A percentile compares a stretch with the other conserved stretches of the same genome.
Evolutionary conservation across 2,329 filamentous ascomycete genomes (phyloP).

Genomic region (Aspergillus sp.): DNA sequence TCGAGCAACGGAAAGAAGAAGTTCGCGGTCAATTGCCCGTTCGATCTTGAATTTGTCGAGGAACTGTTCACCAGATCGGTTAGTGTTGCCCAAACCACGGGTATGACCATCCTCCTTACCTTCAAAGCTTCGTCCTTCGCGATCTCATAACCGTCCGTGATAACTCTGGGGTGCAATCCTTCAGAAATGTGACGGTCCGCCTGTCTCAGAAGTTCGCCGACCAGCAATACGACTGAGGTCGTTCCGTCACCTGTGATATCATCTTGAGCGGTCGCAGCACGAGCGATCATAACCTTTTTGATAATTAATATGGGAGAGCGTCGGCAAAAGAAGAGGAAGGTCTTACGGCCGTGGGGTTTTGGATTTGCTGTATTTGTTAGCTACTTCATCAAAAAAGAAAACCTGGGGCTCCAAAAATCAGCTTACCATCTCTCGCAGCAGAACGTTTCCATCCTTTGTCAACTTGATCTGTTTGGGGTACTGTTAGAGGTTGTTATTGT

Average conservation of each 20-base stretch:
- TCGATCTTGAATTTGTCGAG: slow-evolving; percentile 90
- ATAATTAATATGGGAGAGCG: slow-evolving; percentile 21
- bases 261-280: slow-evolving; percentile 93
- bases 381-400: slow-evolving; percentile 4
- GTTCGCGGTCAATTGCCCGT: slow-evolving; percentile 86
- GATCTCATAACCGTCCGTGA: slow-evolving; percentile 96
- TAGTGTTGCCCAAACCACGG: slow-evolving; percentile 1
- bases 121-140: slow-evolving; percentile 91
- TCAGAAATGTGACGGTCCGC: slow-evolving; percentile 94
- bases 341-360: slow-evolving; percentile 90
- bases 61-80: slow-evolving; percentile 59
- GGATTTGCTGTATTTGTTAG: slow-evolving; percentile 69
- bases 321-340: not conserved
- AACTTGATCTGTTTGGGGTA: slow-evolving; percentile 75
- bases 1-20: slow-evolving; percentile 86
- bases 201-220: slow-evolving; percentile 97
- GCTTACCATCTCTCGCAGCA: slow-evolving; percentile 64
- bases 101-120: slow-evolving; percentile 46
- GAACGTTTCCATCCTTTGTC: slow-evolving; percentile 96
- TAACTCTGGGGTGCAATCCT: slow-evolving; percentile 92
- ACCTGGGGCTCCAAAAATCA: not conserved
- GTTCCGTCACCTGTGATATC: slow-evolving; percentile 98
- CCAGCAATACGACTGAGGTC: slow-evolving; percentile 90
- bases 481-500: slow-evolving; percentile 17
- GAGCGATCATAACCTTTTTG: slow-evolving; percentile 63